Evolutionary conservation across 305 asterid genomes (phyloP).

Genomic region (Coffea humblotiana): DNA sequence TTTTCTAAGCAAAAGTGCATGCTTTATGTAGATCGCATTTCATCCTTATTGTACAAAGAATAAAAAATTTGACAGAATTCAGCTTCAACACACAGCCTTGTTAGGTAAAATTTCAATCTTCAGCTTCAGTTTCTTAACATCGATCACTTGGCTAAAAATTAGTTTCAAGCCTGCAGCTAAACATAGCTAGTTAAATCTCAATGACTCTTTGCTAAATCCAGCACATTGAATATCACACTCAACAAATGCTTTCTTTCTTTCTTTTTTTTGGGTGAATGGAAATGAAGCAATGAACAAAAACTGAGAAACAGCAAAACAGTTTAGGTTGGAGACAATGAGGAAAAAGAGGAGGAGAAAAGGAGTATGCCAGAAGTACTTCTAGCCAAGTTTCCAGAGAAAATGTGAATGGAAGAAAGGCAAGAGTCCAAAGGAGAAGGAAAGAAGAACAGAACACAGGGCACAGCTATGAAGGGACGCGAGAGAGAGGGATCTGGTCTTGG

Average conservation of each 20-base stretch:
- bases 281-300: background rate
- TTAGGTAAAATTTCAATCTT: background rate
- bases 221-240: background rate
- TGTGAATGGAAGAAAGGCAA: background rate
- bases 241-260: background rate
- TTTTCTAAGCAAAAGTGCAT: background rate
- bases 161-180: background rate
- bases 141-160: background rate
- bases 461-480: too few species aligned
- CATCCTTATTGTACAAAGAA: background rate
- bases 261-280: background rate
- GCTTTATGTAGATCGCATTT: background rate
- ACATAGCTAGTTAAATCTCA: background rate
- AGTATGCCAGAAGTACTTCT: background rate
- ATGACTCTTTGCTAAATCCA: background rate
- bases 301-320: background rate
- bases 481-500: background rate
- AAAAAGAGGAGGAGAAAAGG: background rate
- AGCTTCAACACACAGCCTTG: background rate
- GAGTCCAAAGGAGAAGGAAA: background rate
- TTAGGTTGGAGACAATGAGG: background rate
- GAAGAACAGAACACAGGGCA: too few species aligned
- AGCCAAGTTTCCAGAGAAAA: background rate
- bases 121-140: background rate
- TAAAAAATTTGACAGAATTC: background rate